Evolutionary conservation across 441 rosid species (phyloP), one percentile per base, ranked within the genome.

Genomic region (Geranium incanum): DNA sequence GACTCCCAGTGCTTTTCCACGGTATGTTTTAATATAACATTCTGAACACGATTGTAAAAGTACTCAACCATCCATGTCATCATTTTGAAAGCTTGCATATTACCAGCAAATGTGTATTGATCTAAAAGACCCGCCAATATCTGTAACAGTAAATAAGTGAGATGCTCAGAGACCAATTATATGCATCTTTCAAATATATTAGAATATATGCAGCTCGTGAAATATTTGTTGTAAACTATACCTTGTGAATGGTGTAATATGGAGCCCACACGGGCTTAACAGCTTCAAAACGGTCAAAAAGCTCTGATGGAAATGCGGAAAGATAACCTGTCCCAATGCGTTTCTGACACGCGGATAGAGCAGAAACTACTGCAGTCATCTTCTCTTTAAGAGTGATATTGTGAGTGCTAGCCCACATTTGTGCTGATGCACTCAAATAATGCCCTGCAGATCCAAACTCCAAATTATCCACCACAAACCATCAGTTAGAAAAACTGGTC

Each of bases 191-290:
- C 13, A 68, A 5, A 45, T 52, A 68, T 43, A 55, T 15, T n/a
- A 21, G 36, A 28, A 28, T 28, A 28, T 2, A 28, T 28, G 33
- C 33, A 28, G 33, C 33, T 28, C 33, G 33, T 28, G 33, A 19
- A 65, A 6, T 16, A 66, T 19, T 43, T 5, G 67, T 62, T 38
- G 39, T 39, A 68, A 43, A 60, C n/a, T 37, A 71, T 68, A 90
- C 97, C 95, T 95, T 95, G 85, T 95, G 97, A 74, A 95, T 89
- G 62, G 99, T 95, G 75, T 95, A 92, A 78, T 92, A 95, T 13
- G 99, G 97, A 80, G 99, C 99, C 97, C 97, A 95, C 1, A 95
- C 97, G 59, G 93, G 90, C 45, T 77, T 77, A 72, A 95, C 41
- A 72, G 89, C 95, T 78, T 95, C 96, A 50, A 89, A 86, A n/a